These are phyloP conservation scores for Globisporangium spiculum DNA, from an alignment of 352 stramenopile species.

Conservation along the genomic window DNA sequence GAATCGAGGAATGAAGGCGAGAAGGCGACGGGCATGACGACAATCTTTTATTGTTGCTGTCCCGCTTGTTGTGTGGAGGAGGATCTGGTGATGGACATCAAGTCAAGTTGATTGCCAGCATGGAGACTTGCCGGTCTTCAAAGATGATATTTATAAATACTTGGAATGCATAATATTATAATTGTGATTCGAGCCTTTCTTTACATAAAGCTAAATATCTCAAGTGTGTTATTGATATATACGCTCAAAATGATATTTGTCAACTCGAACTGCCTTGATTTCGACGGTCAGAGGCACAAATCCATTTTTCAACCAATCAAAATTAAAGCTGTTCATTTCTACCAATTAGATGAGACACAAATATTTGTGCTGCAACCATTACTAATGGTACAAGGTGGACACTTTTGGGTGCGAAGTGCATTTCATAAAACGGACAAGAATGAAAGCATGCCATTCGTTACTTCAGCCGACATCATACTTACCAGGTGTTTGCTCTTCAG, in stretches of 20 bases:
- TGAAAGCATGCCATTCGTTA: not conserved
- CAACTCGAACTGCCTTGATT: not conserved
- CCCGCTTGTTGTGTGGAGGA: not conserved
- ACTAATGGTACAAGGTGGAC: not conserved
- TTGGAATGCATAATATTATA: too few species aligned
- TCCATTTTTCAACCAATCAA: not conserved
- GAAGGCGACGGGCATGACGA: not conserved
- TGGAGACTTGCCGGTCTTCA: not conserved
- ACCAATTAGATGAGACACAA: not conserved
- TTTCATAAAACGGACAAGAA: not conserved
- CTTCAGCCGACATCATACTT: not conserved
- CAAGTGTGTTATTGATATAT: too few species aligned
- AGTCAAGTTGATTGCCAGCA: not conserved
- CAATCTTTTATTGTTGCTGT: not conserved
- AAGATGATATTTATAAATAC: too few species aligned
- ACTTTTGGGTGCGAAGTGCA: not conserved
- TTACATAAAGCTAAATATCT: too few species aligned
- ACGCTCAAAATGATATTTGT: not conserved
- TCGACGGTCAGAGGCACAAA: too few species aligned
- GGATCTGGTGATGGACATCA: not conserved
- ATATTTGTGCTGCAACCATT: not conserved
- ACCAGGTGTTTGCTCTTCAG: not conserved
- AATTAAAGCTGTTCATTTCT: not conserved
- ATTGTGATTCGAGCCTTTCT: too few species aligned
- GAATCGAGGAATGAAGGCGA: not conserved